phyloP scores from a whole-genome alignment of 2,329 filamentous ascomycete species.

The Paraphaeosphaeria minitans region DNA sequence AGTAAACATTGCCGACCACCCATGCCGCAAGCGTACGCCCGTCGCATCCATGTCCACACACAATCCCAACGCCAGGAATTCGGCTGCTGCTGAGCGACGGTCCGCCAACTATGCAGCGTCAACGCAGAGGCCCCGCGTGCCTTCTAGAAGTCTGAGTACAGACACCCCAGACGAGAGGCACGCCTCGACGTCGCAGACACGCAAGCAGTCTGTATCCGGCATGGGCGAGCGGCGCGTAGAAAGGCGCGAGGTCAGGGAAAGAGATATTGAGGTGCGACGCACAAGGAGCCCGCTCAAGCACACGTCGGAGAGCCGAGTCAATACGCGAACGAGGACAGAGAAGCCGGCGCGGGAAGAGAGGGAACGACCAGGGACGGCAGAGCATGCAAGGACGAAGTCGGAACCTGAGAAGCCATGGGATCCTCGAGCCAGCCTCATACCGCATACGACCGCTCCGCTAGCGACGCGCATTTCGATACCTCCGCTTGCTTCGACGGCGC shows the following conservation, averaged over 20 bases:
- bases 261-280: conserved; percentile 41
- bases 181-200: conserved; percentile 32
- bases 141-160: conserved; percentile 29
- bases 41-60: conserved; percentile 41
- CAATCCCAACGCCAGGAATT: conserved; percentile 36
- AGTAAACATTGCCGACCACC: not conserved
- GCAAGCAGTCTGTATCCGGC: conserved; percentile 32
- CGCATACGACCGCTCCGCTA: conserved; percentile 72
- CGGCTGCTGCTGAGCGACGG: conserved; percentile 38
- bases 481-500: conserved; percentile 68
- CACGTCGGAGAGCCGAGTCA: conserved; percentile 38
- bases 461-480: conserved; percentile 69
- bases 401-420: conserved; percentile 65
- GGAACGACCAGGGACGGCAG: conserved; percentile 25
- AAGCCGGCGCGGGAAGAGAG: conserved; percentile 37
- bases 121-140: conserved; percentile 43
- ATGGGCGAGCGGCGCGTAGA: conserved; percentile 42
- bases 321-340: conserved; percentile 40
- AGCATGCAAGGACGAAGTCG: conserved; percentile 30
- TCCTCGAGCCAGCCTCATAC: conserved; percentile 76
- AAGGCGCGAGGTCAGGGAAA: conserved; percentile 42
- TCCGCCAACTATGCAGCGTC: conserved; percentile 38
- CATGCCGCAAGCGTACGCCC: conserved; percentile 34
- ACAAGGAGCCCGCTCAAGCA: conserved; percentile 47
- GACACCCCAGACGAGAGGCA: conserved; percentile 33